Evolutionary conservation across 2,329 filamentous ascomycete genomes (phyloP).

Genomic region (Aspergillus costaricaensis): DNA sequence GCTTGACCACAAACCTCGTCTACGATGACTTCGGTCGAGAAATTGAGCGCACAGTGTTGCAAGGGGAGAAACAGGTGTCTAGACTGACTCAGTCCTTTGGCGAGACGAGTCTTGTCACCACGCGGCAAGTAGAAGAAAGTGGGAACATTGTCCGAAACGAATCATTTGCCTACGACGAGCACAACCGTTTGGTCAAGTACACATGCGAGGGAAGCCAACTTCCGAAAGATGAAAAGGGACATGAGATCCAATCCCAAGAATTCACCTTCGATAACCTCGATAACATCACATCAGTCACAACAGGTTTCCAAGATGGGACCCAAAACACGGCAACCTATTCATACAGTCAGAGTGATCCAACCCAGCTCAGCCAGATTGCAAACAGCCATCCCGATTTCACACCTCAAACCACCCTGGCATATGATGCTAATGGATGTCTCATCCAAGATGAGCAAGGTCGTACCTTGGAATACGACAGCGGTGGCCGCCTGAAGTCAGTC

Average conservation of each 20-base stretch:
- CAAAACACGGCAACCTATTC: background rate
- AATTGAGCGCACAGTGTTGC: background rate
- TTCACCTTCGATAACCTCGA: conserved; percentile 2
- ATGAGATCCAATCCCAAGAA: background rate
- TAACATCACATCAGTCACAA: background rate
- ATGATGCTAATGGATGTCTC: conserved; percentile 6
- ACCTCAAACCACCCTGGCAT: background rate
- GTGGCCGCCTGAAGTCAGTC: background rate
- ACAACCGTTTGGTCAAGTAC: conserved; percentile 2
- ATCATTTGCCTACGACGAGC: background rate
- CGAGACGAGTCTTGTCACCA: background rate
- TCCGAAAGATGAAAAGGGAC: background rate
- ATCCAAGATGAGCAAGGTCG: conserved; percentile 1
- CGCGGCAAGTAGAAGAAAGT: background rate
- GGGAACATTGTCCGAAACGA: background rate
- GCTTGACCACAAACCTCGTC: background rate
- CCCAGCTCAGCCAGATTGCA: background rate
- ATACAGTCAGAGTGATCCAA: background rate
- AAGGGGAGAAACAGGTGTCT: background rate
- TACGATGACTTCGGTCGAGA: conserved; percentile 11
- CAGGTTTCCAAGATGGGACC: background rate
- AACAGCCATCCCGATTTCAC: background rate
- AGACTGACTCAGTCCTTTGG: background rate
- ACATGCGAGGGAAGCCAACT: background rate
- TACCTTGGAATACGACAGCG: conserved; percentile 2